Percentiles rank a stretch among this genome's conserved stretches.
Conservation (phyloP, 176 grass and related monocot genomes). For the Oryza brachyantha region DNA sequence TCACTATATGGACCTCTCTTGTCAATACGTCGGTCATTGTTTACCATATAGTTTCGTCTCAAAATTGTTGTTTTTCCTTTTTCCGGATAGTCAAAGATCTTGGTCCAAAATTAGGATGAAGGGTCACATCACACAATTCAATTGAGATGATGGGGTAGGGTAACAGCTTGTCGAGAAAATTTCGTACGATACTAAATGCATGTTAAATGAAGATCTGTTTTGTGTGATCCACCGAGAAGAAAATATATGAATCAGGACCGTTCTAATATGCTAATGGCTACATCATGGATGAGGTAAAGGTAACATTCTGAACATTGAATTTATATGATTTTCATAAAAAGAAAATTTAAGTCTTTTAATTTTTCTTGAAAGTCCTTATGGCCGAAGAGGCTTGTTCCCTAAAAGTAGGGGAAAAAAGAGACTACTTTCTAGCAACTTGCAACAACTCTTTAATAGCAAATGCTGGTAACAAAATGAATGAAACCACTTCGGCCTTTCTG, state of each 20-base stretch:
- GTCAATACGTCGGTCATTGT: background rate
- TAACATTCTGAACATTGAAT: too few species aligned
- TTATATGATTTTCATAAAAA: too few species aligned
- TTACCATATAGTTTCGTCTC: background rate
- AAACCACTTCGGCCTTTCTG: background rate
- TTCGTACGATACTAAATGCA: too few species aligned
- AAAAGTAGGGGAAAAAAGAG: background rate
- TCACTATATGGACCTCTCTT: background rate
- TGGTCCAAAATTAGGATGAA: background rate
- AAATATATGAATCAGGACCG: too few species aligned
- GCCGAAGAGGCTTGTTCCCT: too few species aligned
- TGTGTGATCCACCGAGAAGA: too few species aligned
- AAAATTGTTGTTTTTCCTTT: background rate
- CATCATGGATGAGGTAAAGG: too few species aligned
- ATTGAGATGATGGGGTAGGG: background rate
- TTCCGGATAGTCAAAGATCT: background rate
- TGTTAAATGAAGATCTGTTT: too few species aligned
- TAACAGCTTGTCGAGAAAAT: too few species aligned
- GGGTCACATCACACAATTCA: background rate
- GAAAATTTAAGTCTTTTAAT: too few species aligned
- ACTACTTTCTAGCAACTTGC: background rate
- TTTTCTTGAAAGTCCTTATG: too few species aligned
- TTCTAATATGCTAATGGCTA: too few species aligned
- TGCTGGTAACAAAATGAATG: background rate
- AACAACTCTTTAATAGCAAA: background rate